phyloP scores from a whole-genome alignment of 108 stramenopile genomes.

The Phaeodactylum tricornutum region DNA sequence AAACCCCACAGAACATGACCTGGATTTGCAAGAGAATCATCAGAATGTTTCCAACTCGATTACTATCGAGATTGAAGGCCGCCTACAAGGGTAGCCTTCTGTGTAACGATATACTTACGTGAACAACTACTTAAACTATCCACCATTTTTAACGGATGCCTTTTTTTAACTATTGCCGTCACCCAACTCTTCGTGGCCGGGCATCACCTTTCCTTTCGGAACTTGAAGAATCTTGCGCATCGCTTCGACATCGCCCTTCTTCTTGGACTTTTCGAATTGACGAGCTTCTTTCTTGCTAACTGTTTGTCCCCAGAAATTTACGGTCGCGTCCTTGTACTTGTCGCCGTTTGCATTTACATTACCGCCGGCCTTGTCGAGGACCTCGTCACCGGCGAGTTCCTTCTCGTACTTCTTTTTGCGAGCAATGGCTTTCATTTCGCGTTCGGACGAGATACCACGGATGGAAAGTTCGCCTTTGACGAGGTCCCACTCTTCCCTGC shows the following conservation, averaged over 20 bases:
- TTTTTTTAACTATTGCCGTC: too few relatives aligned
- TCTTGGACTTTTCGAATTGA: slow-evolving; percentile 80
- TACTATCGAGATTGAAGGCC: too few relatives aligned
- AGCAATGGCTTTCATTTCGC: slow-evolving; percentile 84
- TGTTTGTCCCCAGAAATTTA: slow-evolving; percentile 78
- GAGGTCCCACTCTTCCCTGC: slow-evolving; percentile 94
- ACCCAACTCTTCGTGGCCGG: slow-evolving; percentile 80
- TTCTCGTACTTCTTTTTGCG: slow-evolving; percentile 77
- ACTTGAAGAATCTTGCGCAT: slow-evolving; percentile 85
- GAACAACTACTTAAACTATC: too few relatives aligned
- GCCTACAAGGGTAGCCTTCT: too few relatives aligned
- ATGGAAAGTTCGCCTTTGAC: slow-evolving; percentile 66
- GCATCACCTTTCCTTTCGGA: slow-evolving; percentile 83
- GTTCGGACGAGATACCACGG: slow-evolving; percentile 73
- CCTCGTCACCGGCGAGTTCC: slow-evolving; percentile 48
- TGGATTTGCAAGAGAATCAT: too few relatives aligned
- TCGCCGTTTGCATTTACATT: slow-evolving; percentile 75
- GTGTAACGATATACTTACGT: too few relatives aligned
- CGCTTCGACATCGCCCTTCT: slow-evolving; percentile 70
- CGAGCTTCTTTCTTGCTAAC: slow-evolving; percentile 87
- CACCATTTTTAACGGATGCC: too few relatives aligned
- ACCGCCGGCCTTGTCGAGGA: slow-evolving; percentile 68
- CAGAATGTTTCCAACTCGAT: too few relatives aligned
- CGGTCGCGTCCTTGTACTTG: slow-evolving; percentile 82
- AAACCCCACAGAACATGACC: too few relatives aligned